Percentiles rank a stretch among this genome's conserved stretches.
Evolutionary conservation across 1,284 basidiomycete species (phyloP).

Genomic region (Tausonia pullulans): DNA sequence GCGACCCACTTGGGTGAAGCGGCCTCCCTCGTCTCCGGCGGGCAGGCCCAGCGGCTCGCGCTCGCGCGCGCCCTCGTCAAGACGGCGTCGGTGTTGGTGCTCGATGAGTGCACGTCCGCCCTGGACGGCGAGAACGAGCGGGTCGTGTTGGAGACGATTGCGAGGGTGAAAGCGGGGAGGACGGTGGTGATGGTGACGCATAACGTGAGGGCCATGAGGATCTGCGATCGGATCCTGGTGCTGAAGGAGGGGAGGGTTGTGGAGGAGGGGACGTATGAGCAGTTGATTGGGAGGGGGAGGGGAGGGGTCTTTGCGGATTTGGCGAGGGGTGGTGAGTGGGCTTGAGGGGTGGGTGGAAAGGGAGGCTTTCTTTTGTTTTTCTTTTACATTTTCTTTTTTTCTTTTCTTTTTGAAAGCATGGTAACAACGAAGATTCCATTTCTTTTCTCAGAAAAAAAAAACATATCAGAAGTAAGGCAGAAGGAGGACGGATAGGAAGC

Average conservation of each 20-base stretch:
- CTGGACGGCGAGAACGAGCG: conserved; percentile 73
- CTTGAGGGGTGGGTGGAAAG: conserved; percentile 39
- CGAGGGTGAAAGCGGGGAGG: conserved; percentile 46
- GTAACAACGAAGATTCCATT: too few relatives aligned
- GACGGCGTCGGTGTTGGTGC: conserved; percentile 57
- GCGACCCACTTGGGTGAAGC: conserved; percentile 80
- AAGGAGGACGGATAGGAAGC: too few relatives aligned
- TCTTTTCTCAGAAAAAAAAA: too few relatives aligned
- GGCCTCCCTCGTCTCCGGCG: conserved; percentile 76
- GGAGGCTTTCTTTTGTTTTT: conserved; percentile 5
- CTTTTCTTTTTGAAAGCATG: background rate
- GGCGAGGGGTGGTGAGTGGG: conserved; percentile 68
- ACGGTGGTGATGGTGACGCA: conserved; percentile 91
- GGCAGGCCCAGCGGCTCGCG: conserved; percentile 84
- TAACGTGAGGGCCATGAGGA: conserved; percentile 78
- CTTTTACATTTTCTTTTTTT: conserved; percentile 5
- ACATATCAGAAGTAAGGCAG: too few relatives aligned
- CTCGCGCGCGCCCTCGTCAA: conserved; percentile 80
- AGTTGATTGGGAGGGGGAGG: conserved; percentile 45
- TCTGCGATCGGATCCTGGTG: conserved; percentile 81
- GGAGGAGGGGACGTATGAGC: conserved; percentile 67
- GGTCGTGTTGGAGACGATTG: conserved; percentile 66
- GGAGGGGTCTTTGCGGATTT: conserved; percentile 70
- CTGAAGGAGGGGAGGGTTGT: conserved; percentile 62
- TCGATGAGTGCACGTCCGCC: conserved; percentile 91